Percentiles rank a stretch among this genome's conserved stretches.
Conservation (phyloP, 495 filamentous ascomycete genomes). For the Bombardia bombarda region DNA sequence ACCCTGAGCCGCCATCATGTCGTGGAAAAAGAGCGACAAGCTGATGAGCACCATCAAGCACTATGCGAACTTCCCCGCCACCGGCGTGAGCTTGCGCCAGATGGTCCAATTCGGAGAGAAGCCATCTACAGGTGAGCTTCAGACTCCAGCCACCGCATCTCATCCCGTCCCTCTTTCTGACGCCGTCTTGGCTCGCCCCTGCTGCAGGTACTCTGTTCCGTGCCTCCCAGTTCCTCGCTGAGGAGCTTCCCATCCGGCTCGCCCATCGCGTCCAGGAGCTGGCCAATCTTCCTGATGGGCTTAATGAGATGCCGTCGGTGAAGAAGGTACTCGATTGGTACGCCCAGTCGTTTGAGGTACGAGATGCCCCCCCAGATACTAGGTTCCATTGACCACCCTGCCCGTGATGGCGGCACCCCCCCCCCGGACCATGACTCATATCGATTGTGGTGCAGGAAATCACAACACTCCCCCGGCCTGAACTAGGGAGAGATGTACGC, state of each 20-base stretch:
- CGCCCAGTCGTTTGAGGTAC: constrained; percentile 97
- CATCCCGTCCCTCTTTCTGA: constrained; percentile 12
- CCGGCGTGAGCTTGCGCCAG: constrained; percentile 90
- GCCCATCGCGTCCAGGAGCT: constrained; percentile 95
- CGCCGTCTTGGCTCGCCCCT: not conserved
- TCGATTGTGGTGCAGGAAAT: constrained; percentile 61
- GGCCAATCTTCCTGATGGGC: constrained; percentile 84
- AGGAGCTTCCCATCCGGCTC: constrained; percentile 94
- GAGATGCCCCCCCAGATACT: constrained; percentile 8
- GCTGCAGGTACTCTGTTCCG: constrained; percentile 82
- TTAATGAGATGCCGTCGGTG: constrained; percentile 97
- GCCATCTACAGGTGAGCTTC: constrained; percentile 77
- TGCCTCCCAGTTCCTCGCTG: constrained; percentile 94
- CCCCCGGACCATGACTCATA: constrained; percentile 21
- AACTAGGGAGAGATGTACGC: constrained; percentile 66
- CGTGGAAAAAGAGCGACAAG: constrained; percentile 81
- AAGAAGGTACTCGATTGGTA: constrained; percentile 96
- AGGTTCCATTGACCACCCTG: too few species aligned
- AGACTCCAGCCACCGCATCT: too few species aligned
- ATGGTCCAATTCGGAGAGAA: constrained; percentile 98
- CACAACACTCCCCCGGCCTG: constrained; percentile 71
- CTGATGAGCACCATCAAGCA: constrained; percentile 99
- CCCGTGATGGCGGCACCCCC: too few species aligned
- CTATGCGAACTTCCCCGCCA: constrained; percentile 94
- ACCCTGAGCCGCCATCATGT: constrained; percentile 47